Evolutionary conservation across 208 protist species (phyloP), one percentile per base, ranked within the genome.

Genomic region (Acanthamoeba sp.): DNA sequence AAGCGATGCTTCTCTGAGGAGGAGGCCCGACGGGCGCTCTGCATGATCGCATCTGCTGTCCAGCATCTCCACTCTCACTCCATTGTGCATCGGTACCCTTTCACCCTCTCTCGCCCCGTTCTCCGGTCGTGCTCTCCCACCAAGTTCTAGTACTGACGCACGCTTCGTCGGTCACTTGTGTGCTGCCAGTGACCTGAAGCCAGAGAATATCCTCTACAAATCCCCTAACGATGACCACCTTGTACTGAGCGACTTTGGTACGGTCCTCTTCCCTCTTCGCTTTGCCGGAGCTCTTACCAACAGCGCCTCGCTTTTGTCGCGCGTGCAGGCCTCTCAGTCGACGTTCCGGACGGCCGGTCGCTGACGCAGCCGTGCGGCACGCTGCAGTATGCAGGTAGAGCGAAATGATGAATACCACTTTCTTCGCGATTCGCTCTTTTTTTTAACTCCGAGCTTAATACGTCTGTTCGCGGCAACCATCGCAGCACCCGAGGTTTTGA

Each of bases 161-260:
- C 7, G 32, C 52, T n/a, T n/a, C n/a, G n/a, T n/a, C n/a, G n/a
- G n/a, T n/a, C n/a, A n/a, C n/a, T n/a, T n/a, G n/a, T n/a, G n/a
- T n/a, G n/a, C n/a, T n/a, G n/a, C n/a, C n/a, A 62, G 48, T 36
- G 57, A 91, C 40, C 20, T 91, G 50, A 91, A 91, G 29, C 84
- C 84, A 38, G 84, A 91, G 50, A 91, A 91, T 48, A 91, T 91
- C 32, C 34, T 91, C 22, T 91, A 91, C 84, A 91, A 91, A 91
- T 71, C 84, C 6, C 48, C 48, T 40, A 20, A 91, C 27, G 84
- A 62, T 45, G 84, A 91, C 29, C 84, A 62, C 24, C 57, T 91
- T 22, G 84, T 91, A 20, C 34, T 91, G 48, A 91, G 84, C n/a
- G 84, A 91, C 57, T 91, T 91, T 66, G 84, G 84, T 91, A 91